A percentile compares a stretch with the other conserved stretches of the same genome.
phyloP scores from a whole-genome alignment of 345 rosid genomes.

The Citrus maxima region DNA sequence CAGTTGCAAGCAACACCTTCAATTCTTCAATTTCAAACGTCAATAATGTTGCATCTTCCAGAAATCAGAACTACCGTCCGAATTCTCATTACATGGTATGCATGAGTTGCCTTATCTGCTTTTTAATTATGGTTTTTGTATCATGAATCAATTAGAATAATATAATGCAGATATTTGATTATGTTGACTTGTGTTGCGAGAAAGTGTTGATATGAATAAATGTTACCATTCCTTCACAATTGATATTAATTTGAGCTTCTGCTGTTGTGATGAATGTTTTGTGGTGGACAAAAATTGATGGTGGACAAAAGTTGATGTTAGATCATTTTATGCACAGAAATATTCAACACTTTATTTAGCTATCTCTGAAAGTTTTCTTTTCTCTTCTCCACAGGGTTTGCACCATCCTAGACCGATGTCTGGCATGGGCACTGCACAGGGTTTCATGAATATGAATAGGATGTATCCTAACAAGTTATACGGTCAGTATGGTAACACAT shows the following conservation, averaged over 20 bases:
- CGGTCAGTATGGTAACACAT: constrained; percentile 61
- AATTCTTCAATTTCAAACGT: constrained; percentile 50
- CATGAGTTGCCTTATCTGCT: background rate
- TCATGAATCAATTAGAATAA: too few relatives aligned
- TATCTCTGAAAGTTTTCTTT: background rate
- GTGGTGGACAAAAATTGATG: too few relatives aligned
- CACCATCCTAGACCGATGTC: constrained; percentile 53
- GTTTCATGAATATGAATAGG: constrained; percentile 56
- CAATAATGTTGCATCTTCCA: constrained; percentile 47
- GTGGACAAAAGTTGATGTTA: background rate
- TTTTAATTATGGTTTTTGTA: background rate
- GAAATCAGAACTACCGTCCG: constrained; percentile 56
- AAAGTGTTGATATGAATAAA: too few relatives aligned
- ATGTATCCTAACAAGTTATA: constrained; percentile 65
- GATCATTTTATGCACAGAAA: background rate
- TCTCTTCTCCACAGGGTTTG: constrained; percentile 40
- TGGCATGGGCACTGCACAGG: constrained; percentile 56
- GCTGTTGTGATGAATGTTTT: too few relatives aligned
- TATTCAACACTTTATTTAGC: background rate
- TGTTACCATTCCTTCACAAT: too few relatives aligned
- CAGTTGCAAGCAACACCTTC: constrained; percentile 38
- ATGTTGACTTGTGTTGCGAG: too few relatives aligned
- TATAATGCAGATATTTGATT: too few relatives aligned
- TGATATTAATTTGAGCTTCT: too few relatives aligned
- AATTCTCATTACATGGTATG: constrained; percentile 61